phyloP scores from a whole-genome alignment of 2,329 filamentous ascomycete genomes.

The Gaeumannomyces tritici region DNA sequence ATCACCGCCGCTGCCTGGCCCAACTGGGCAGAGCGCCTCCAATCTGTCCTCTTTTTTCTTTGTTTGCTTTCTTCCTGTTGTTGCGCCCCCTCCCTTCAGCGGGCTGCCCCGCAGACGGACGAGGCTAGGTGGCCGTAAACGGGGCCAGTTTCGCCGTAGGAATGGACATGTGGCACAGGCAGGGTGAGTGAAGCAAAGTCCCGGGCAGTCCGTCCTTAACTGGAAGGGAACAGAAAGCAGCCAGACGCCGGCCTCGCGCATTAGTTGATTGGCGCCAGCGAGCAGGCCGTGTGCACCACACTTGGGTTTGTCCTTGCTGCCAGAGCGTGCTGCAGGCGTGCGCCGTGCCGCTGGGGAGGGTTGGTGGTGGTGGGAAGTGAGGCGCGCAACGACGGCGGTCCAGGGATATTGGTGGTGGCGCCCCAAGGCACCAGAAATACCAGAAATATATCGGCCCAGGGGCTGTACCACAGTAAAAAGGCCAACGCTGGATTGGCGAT shows the following conservation, averaged over 20 bases:
- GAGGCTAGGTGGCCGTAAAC: not conserved
- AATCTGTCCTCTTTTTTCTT: not conserved
- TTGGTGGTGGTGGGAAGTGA: not conserved
- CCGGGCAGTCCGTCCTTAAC: too few relatives aligned
- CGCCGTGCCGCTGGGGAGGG: not conserved
- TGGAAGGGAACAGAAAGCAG: too few relatives aligned
- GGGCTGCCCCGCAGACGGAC: not conserved
- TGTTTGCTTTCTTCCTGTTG: too few relatives aligned
- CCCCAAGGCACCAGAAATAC: not conserved
- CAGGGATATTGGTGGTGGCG: not conserved
- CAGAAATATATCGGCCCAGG: slow-evolving; percentile 9
- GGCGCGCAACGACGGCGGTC: not conserved
- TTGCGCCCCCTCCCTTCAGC: too few relatives aligned
- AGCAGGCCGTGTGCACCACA: not conserved
- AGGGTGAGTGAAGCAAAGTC: too few relatives aligned
- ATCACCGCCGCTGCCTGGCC: not conserved
- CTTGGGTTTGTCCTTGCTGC: not conserved
- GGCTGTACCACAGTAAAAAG: too few relatives aligned
- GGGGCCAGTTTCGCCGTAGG: not conserved
- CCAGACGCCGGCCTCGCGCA: too few relatives aligned
- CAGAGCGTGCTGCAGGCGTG: not conserved
- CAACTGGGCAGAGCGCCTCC: not conserved
- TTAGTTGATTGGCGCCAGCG: not conserved
- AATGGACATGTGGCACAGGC: too few relatives aligned
- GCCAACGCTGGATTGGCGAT: slow-evolving; percentile 16